A percentile compares a stretch with the other conserved stretches of the same genome.
These are phyloP conservation scores for Phytophthora podocarpi DNA, from an alignment of 352 stramenopile genomes.

Conservation along the genomic window DNA sequence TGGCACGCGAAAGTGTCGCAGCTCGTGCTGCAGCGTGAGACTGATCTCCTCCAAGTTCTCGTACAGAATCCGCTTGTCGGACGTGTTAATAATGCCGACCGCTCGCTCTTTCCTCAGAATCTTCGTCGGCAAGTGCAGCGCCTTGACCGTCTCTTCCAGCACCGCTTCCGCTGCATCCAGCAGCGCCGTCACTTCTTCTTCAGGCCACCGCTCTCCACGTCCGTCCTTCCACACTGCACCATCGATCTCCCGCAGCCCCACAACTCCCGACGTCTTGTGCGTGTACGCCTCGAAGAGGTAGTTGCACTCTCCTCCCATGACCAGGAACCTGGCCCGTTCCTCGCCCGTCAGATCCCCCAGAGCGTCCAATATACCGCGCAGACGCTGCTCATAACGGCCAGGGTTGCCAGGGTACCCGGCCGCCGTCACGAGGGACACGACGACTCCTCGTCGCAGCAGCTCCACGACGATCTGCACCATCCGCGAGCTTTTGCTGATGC, in stretches of 20 bases:
- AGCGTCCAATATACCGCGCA: slow-evolving; percentile 79
- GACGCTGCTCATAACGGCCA: slow-evolving; percentile 69
- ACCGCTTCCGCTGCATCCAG: slow-evolving; percentile 85
- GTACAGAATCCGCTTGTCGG: slow-evolving; percentile 79
- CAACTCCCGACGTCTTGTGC: slow-evolving; percentile 38
- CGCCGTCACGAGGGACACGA: slow-evolving; percentile 85
- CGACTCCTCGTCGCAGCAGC: slow-evolving; percentile 66
- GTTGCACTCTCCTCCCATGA: slow-evolving; percentile 98
- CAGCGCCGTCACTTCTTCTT: slow-evolving; percentile 80
- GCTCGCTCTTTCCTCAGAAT: slow-evolving; percentile 94
- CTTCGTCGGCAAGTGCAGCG: slow-evolving; percentile 84
- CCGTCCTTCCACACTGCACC: slow-evolving; percentile 78
- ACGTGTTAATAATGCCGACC: slow-evolving; percentile 92
- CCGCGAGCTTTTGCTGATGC: slow-evolving; percentile 60
- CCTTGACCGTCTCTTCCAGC: slow-evolving; percentile 70
- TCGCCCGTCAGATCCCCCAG: slow-evolving; percentile 54
- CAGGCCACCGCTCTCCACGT: slow-evolving; percentile 85
- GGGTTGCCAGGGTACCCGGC: slow-evolving; percentile 79
- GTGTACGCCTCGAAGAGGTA: slow-evolving; percentile 90
- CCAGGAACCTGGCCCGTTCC: slow-evolving; percentile 75
- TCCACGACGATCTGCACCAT: slow-evolving; percentile 81
- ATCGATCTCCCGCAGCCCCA: slow-evolving; percentile 72
- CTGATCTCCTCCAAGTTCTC: slow-evolving; percentile 96
- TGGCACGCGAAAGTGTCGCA: slow-evolving; percentile 82
- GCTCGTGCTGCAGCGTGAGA: slow-evolving; percentile 89